Conservation (phyloP, 1,139 yeast species). For the Maudiozyma humilis region DNA sequence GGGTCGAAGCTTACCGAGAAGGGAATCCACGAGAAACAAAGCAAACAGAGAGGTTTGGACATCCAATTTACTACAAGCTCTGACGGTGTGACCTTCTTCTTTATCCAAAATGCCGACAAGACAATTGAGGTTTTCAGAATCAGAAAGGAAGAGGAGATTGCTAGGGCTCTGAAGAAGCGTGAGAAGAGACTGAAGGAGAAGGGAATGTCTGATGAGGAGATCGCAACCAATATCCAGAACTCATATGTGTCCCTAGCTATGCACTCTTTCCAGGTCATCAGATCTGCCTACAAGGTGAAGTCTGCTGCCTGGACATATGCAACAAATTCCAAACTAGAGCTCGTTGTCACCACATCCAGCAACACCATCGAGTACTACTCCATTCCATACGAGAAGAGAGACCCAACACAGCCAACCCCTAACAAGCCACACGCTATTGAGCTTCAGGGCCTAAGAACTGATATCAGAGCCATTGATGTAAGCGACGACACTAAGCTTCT, state of each 20-base stretch:
- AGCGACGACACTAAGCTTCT: constrained; percentile 72
- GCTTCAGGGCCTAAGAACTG: constrained; percentile 79
- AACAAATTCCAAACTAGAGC: constrained; percentile 42
- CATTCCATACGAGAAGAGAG: constrained; percentile 42
- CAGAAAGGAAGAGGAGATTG: constrained; percentile 69
- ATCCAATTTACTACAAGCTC: constrained; percentile 44
- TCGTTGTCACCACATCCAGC: constrained; percentile 58
- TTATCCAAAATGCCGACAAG: constrained; percentile 70
- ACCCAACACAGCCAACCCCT: constrained; percentile 40
- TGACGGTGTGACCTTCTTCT: constrained; percentile 44
- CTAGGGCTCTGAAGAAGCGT: constrained; percentile 70
- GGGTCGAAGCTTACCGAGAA: constrained; percentile 45
- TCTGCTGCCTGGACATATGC: constrained; percentile 47
- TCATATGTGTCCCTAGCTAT: constrained; percentile 53
- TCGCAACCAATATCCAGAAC: constrained; percentile 43
- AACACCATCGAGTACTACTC: constrained; percentile 68
- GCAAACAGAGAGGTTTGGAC: constrained; percentile 65
- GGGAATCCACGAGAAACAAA: constrained; percentile 69
- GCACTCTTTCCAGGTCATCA: constrained; percentile 55
- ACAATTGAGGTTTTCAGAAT: constrained; percentile 75
- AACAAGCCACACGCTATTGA: constrained; percentile 52
- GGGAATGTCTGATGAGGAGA: constrained; percentile 57
- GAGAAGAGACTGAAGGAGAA: constrained; percentile 71
- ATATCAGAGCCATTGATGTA: constrained; percentile 73
- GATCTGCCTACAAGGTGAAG: constrained; percentile 50